Conservation (phyloP, 371 early-diverging fungal genomes). For the Apophysomyces trapeziformis region DNA sequence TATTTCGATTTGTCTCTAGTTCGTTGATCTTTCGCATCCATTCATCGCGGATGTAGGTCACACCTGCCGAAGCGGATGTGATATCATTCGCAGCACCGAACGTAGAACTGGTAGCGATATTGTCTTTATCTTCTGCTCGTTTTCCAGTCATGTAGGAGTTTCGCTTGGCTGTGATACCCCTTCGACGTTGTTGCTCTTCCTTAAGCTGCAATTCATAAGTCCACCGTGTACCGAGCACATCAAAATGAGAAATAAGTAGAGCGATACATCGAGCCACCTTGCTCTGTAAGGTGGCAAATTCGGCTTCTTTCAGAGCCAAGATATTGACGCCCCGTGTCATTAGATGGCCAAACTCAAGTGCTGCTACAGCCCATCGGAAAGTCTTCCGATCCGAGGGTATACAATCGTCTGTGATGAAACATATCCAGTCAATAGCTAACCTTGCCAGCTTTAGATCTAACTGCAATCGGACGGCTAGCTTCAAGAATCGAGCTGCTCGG, state of each 20-base stretch:
- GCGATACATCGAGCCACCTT: constrained; percentile 83
- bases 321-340: constrained; percentile 80
- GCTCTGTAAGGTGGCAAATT: constrained; percentile 72
- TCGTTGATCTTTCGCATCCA: constrained; percentile 61
- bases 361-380: constrained; percentile 88
- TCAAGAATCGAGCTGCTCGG: constrained; percentile 70
- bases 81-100: constrained; percentile 47
- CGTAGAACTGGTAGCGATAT: constrained; percentile 48
- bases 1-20: constrained; percentile 54
- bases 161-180: constrained; percentile 41
- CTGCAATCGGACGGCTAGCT: constrained; percentile 54
- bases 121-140: constrained; percentile 34
- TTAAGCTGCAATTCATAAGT: constrained; percentile 54
- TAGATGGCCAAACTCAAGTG: constrained; percentile 83
- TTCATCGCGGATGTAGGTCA: constrained; percentile 55
- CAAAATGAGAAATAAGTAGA: constrained; percentile 81
- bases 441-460: constrained; percentile 67
- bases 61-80: constrained; percentile 31
- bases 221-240: constrained; percentile 69
- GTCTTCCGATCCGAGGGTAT: constrained; percentile 80
- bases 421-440: constrained; percentile 86
- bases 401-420: constrained; percentile 81
- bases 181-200: constrained; percentile 49
- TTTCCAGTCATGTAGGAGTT: constrained; percentile 42
- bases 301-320: constrained; percentile 66